A percentile compares a stretch with the other conserved stretches of the same genome.
Evolutionary conservation across 352 stramenopile genomes (phyloP).

Genomic region (Globisporangium okanoganense): DNA sequence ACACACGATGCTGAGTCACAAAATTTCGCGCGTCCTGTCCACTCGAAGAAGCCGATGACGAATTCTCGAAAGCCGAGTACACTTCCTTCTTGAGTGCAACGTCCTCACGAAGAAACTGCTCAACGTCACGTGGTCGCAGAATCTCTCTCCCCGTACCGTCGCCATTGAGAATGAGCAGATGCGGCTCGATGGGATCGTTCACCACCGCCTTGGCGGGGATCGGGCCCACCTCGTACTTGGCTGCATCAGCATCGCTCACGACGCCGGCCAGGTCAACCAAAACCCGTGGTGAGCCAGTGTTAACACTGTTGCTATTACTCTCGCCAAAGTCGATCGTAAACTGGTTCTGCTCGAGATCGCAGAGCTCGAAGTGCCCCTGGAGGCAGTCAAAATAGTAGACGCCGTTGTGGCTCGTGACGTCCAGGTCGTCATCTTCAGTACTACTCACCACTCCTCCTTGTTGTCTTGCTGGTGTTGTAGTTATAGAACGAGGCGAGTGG

Average conservation of each 20-base stretch:
- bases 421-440: conserved; percentile 49
- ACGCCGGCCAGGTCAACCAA: conserved; percentile 56
- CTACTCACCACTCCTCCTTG: not conserved
- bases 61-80: not conserved
- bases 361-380: conserved; percentile 44
- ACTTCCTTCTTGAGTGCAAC: not conserved
- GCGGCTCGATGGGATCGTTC: conserved; percentile 72
- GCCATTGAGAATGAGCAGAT: conserved; percentile 68
- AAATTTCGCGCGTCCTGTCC: not conserved
- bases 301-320: not conserved
- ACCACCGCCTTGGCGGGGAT: conserved; percentile 62
- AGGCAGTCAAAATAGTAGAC: conserved; percentile 77
- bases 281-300: conserved; percentile 16
- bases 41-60: not conserved
- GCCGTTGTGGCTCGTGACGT: conserved; percentile 53
- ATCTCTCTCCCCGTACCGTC: conserved; percentile 66
- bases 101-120: conserved; percentile 19
- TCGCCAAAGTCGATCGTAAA: conserved; percentile 46
- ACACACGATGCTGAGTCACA: conserved; percentile 4
- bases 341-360: conserved; percentile 69
- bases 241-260: conserved; percentile 42
- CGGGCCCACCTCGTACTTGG: conserved; percentile 42
- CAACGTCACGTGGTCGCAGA: conserved; percentile 44
- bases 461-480: not conserved
- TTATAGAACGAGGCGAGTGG: conserved; percentile 9